Conservation (phyloP, 2,329 filamentous ascomycete species). For the Calonectria ilicicola region DNA sequence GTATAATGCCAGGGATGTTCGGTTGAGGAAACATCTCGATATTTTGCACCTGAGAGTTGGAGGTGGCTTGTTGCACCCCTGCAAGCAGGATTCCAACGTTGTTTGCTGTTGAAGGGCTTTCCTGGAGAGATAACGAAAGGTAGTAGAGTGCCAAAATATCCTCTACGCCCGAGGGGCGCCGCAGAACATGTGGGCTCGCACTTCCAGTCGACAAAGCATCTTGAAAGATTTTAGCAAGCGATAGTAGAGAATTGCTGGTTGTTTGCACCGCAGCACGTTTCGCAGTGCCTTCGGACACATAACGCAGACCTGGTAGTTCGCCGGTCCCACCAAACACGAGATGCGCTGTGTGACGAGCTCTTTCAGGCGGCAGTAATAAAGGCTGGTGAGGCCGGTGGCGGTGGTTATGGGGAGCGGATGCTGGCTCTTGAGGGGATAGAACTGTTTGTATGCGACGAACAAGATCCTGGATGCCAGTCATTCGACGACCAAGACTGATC, state of each 20-base stretch:
- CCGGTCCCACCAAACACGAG: constrained; percentile 83
- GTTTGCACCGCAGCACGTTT: constrained; percentile 88
- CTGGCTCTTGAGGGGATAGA: constrained; percentile 58
- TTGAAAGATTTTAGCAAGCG: constrained; percentile 96
- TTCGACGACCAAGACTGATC: constrained; percentile 81
- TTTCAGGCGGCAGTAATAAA: constrained; percentile 84
- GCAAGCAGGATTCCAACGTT: constrained; percentile 98
- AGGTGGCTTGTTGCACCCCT: constrained; percentile 79
- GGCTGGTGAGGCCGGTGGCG: constrained; percentile 55
- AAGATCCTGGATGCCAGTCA: constrained; percentile 79
- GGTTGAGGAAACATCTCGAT: constrained; percentile 37
- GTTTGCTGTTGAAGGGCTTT: constrained; percentile 96
- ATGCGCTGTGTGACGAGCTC: constrained; percentile 83
- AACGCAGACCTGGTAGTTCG: constrained; percentile 85
- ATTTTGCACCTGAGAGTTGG: constrained; percentile 44
- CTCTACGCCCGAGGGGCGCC: constrained; percentile 80
- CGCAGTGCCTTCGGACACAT: constrained; percentile 71
- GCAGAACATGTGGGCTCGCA: constrained; percentile 64
- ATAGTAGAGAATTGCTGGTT: constrained; percentile 94
- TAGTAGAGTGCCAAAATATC: constrained; percentile 97
- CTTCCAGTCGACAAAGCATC: constrained; percentile 88
- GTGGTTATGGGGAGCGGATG: constrained; percentile 21
- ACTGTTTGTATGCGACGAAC: constrained; percentile 83
- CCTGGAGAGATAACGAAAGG: constrained; percentile 91
- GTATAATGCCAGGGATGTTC: constrained; percentile 80